These are phyloP conservation scores for Colletotrichum spinosum DNA, from an alignment of 2,329 filamentous ascomycete genomes.

Conservation along the genomic window DNA sequence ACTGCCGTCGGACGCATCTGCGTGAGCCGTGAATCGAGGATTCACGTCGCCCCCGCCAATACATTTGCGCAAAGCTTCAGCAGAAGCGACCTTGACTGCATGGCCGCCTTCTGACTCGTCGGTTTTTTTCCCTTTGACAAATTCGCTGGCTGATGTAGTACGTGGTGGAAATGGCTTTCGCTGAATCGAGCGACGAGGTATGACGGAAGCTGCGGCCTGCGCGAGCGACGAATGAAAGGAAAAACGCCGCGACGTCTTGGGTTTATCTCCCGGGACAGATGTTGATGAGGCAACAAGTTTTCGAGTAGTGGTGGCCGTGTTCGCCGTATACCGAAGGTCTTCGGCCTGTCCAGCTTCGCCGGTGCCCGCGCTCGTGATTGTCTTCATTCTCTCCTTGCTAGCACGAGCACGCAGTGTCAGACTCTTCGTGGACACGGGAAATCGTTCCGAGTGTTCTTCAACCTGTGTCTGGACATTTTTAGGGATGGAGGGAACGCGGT, in stretches of 20 bases:
- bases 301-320: background rate
- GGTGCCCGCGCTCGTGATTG: conserved; percentile 63
- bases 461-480: conserved; percentile 50
- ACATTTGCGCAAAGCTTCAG: too few relatives aligned
- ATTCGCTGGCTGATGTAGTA: background rate
- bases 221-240: conserved; percentile 36
- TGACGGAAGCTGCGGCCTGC: conserved; percentile 36
- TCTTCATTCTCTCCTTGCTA: conserved; percentile 62
- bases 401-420: conserved; percentile 51
- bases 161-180: conserved; percentile 30
- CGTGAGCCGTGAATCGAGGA: too few relatives aligned
- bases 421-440: conserved; percentile 50
- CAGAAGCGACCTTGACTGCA: conserved; percentile 39
- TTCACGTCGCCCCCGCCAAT: too few relatives aligned
- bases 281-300: conserved; percentile 7
- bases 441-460: conserved; percentile 48
- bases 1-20: too few relatives aligned
- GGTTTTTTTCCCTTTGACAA: conserved; percentile 7
- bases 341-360: conserved; percentile 45
- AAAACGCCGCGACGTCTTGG: conserved; percentile 25
- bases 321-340: background rate
- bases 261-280: background rate
- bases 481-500: conserved; percentile 50
- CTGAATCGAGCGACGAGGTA: conserved; percentile 33
- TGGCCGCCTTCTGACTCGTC: conserved; percentile 37